Evolutionary conservation across 345 rosid species (phyloP), one percentile per base, ranked within the genome.

Genomic region (Arabidopsis thaliana): DNA sequence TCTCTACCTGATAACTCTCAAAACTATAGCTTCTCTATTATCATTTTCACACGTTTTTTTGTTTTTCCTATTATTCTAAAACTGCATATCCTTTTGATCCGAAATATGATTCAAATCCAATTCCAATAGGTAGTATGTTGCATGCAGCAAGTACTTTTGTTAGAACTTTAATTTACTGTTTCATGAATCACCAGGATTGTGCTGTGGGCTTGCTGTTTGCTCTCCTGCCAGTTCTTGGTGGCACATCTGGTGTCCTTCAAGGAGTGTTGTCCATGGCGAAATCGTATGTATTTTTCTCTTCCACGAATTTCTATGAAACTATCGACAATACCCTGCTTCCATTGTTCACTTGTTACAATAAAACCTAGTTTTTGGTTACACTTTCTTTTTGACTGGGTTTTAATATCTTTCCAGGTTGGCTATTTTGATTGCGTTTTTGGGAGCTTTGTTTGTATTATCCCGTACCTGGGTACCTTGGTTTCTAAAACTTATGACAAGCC

Each of bases 161-260:
- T 65, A 12, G 22, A 51, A 65, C 32, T 62, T 33, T 32, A 61
- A 61, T 63, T 28, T 53, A 61, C 71, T 22, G 23, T 44, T 44
- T 58, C 49, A n/a, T 65, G 51, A n/a, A 30, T 60, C 57, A 9
- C 56, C 82, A 92, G 97, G 97, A 92, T 71, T 92, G 97, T 83
- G 93, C 93, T 41, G 96, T 89, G 70, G 97, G 96, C 30, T 87
- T 92, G 88, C 85, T 92, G 68, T 92, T 92, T 85, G 97, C 97
- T 78, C 81, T 92, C 78, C 97, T 92, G 55, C 97, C 96, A n/a
- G 89, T 92, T 79, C 92, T 89, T 72, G 96, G 96, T 76, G 97
- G 97, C 57, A 83, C 88, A 59, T 89, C 93, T 59, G 97, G 96
- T 65, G 76, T 88, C 75, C 90, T 92, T 78, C 92, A 89, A 80